Percentiles rank a stretch among this genome's conserved stretches.
Conservation (phyloP, 2,329 filamentous ascomycete species). For the Ophiocordyceps camponoti-rufipedis region DNA sequence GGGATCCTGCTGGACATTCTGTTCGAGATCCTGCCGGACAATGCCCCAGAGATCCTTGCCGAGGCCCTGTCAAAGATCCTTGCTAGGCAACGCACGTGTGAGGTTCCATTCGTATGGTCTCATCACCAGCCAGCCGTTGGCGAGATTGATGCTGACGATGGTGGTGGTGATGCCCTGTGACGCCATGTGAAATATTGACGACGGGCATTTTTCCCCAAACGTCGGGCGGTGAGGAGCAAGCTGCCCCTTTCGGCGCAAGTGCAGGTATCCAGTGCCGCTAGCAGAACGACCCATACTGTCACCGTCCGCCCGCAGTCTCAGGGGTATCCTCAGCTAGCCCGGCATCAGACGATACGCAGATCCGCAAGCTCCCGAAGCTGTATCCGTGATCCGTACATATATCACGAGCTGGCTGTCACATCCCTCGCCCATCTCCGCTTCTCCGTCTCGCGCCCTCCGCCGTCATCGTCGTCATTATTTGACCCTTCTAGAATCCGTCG, state of each 20-base stretch:
- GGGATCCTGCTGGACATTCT: too few species aligned
- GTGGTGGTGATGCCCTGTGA: too few species aligned
- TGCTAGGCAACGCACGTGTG: too few species aligned
- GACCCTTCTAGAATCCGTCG: neutral
- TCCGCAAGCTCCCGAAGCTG: neutral
- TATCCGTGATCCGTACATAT: neutral
- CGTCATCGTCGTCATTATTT: neutral
- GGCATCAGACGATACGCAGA: neutral
- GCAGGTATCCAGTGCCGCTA: neutral
- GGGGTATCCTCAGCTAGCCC: neutral
- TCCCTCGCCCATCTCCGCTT: neutral
- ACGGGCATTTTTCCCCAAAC: neutral
- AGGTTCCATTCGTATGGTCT: neutral
- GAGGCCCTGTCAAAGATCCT: too few species aligned
- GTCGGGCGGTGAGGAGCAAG: neutral
- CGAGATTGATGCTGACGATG: neutral
- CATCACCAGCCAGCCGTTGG: neutral
- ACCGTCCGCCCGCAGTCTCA: neutral
- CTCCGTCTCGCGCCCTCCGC: neutral
- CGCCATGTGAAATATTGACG: neutral
- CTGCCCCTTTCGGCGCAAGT: neutral
- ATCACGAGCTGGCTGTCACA: neutral
- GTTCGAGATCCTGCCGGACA: too few species aligned
- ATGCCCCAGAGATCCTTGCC: too few species aligned
- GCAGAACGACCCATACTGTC: neutral